phyloP scores from a whole-genome alignment of 805 yeast genomes.

The Diddensiella transvaalensis region DNA sequence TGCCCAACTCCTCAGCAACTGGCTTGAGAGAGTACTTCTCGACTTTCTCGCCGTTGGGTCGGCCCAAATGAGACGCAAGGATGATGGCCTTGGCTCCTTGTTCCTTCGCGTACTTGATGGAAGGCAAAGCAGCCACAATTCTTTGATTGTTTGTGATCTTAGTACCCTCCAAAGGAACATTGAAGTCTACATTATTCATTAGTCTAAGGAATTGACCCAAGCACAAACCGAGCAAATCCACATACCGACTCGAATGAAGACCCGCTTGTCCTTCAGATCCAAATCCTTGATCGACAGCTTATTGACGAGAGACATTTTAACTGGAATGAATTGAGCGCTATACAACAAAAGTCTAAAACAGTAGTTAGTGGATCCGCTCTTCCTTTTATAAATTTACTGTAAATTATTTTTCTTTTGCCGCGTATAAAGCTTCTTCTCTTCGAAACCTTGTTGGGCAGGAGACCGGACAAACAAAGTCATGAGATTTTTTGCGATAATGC shows the following conservation, averaged over 20 bases:
- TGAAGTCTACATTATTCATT: conserved; percentile 35
- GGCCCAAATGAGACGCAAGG: conserved; percentile 96
- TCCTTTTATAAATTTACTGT: too few species aligned
- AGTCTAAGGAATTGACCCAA: neutral
- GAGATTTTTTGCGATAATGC: too few species aligned
- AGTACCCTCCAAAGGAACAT: conserved; percentile 73
- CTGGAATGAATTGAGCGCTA: neutral
- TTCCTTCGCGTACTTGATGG: conserved; percentile 91
- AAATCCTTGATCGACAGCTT: conserved; percentile 92
- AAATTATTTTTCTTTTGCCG: neutral
- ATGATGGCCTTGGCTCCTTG: conserved; percentile 87
- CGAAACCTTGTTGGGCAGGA: neutral
- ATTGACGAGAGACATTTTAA: conserved; percentile 81
- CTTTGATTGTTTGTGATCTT: conserved; percentile 99
- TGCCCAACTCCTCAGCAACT: conserved; percentile 82
- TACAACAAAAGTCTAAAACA: too few species aligned
- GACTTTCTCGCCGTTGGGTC: conserved; percentile 93
- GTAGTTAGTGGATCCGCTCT: too few species aligned
- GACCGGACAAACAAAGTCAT: neutral
- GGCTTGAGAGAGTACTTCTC: conserved; percentile 91
- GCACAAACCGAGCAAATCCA: conserved; percentile 4
- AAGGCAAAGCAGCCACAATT: conserved; percentile 98
- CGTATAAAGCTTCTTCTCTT: neutral
- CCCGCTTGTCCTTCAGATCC: conserved; percentile 84
- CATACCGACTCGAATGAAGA: conserved; percentile 93